Percentiles rank a stretch among this genome's conserved stretches.
Evolutionary conservation across 768 basidiomycete genomes (phyloP).

Genomic region (Panus rudis): DNA sequence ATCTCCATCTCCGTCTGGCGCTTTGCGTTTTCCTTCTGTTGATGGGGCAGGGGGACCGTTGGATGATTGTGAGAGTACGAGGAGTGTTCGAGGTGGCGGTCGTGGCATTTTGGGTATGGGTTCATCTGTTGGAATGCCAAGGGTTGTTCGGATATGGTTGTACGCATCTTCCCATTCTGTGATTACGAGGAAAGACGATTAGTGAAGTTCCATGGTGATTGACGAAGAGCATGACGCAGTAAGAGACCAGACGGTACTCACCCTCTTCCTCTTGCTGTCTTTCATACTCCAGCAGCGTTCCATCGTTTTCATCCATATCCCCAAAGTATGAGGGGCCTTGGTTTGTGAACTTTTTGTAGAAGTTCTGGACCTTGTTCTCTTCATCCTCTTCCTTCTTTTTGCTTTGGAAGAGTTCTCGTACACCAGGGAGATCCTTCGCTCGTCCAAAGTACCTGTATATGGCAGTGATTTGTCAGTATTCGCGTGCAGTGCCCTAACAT

Average conservation of each 20-base stretch:
- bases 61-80: conserved; percentile 17
- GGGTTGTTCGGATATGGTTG: conserved; percentile 42
- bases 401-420: conserved; percentile 88
- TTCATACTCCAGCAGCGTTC: conserved; percentile 66
- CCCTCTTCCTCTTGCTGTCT: conserved; percentile 65
- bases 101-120: conserved; percentile 48
- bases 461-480: background rate
- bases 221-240: background rate
- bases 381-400: conserved; percentile 85
- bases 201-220: background rate
- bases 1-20: conserved; percentile 34
- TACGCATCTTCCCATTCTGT: conserved; percentile 66
- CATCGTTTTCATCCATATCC: conserved; percentile 77
- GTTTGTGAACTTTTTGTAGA: conserved; percentile 83
- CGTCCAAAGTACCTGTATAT: conserved; percentile 84
- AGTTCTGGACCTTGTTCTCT: conserved; percentile 67
- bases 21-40: conserved; percentile 48
- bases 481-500: background rate
- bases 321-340: conserved; percentile 89
- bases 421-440: conserved; percentile 92
- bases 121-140: conserved; percentile 45
- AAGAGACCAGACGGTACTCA: conserved; percentile 25
- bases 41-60: conserved; percentile 14
- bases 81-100: conserved; percentile 20
- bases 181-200: conserved; percentile 3